phyloP scores from a whole-genome alignment of 257 asterid genomes.

The Prunella vulgaris region DNA sequence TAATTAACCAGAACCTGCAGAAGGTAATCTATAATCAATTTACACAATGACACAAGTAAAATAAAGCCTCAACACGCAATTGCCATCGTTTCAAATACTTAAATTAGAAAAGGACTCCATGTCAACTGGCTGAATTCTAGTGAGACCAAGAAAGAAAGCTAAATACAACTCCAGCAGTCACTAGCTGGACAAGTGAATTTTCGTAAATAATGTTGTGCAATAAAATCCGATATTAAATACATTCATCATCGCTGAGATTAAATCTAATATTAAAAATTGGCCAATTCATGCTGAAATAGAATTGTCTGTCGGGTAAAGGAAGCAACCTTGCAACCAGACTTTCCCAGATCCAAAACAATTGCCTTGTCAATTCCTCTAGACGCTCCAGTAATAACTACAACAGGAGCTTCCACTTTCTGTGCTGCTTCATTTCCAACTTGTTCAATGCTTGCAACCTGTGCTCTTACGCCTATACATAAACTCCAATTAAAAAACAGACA shows the following conservation, averaged over 20 bases:
- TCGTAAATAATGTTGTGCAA: neutral
- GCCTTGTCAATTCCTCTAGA: conserved; percentile 96
- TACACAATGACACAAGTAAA: neutral
- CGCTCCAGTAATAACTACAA: conserved; percentile 87
- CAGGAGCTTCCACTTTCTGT: conserved; percentile 67
- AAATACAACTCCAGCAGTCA: neutral
- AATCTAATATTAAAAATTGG: neutral
- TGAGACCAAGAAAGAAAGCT: neutral
- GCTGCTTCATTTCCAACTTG: conserved; percentile 42
- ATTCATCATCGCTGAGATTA: neutral
- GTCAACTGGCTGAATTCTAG: neutral
- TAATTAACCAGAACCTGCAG: conserved; percentile 90
- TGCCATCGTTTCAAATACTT: neutral
- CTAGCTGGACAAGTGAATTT: neutral
- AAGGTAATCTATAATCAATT: conserved; percentile 20
- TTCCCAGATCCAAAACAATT: conserved; percentile 82
- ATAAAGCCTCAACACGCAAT: neutral
- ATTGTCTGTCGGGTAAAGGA: neutral
- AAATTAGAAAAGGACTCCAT: neutral
- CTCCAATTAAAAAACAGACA: neutral
- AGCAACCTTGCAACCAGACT: conserved; percentile 87
- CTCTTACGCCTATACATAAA: conserved; percentile 52
- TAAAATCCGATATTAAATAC: neutral
- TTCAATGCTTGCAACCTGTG: conserved; percentile 55
- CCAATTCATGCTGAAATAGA: neutral